A percentile compares a stretch with the other conserved stretches of the same genome.
phyloP scores from a whole-genome alignment of 2,329 filamentous ascomycete genomes.

The Fusarium sp. region DNA sequence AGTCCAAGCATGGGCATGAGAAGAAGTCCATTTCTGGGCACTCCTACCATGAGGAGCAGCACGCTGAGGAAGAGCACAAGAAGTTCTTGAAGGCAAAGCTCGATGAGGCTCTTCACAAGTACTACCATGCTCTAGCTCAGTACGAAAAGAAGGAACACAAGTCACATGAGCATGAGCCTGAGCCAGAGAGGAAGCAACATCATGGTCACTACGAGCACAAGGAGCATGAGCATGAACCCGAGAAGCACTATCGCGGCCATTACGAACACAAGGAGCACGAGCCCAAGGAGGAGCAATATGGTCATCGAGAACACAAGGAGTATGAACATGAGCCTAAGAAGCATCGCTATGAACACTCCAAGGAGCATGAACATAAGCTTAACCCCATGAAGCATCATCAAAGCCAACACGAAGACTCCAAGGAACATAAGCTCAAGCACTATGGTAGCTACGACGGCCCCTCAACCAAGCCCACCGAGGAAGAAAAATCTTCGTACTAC shows the following conservation, averaged over 20 bases:
- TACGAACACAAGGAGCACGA: neutral
- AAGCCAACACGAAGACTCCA: neutral
- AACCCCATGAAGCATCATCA: neutral
- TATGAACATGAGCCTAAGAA: neutral
- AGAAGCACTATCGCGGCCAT: neutral
- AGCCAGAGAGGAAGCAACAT: too few species aligned
- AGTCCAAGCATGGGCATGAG: neutral
- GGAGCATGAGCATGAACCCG: neutral
- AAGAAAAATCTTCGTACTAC: neutral
- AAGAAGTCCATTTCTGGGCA: neutral
- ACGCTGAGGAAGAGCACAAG: neutral
- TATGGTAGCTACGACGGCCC: too few species aligned
- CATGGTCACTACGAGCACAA: neutral
- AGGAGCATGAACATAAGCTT: neutral
- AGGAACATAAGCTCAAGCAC: neutral
- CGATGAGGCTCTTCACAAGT: constrained; percentile 3
- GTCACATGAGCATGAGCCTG: neutral
- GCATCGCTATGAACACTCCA: neutral
- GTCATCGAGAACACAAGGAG: neutral
- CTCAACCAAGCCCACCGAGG: neutral
- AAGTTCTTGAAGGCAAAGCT: neutral
- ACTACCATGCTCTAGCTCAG: neutral
- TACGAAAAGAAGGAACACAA: neutral
- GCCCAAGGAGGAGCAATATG: neutral
- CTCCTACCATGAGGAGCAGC: neutral